Conservation (phyloP, 257 asterid species). For the Gentiana macrophylla region DNA sequence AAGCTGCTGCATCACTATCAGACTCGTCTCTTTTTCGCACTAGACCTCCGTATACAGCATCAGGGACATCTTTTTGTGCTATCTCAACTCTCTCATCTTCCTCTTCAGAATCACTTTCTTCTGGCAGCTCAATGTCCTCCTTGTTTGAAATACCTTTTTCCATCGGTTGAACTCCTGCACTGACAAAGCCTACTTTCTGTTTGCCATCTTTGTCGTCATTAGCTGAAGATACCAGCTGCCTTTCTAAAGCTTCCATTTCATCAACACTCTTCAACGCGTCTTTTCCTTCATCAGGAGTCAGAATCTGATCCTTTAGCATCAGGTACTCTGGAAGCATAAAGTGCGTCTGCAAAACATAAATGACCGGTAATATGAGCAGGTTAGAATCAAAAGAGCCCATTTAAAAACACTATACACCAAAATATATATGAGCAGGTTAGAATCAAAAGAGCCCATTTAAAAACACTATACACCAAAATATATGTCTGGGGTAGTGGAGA, state of each 20-base stretch:
- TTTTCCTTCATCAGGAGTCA: conserved; percentile 86
- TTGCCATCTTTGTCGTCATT: conserved; percentile 31
- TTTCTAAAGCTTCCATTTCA: conserved; percentile 85
- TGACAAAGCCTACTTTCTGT: conserved; percentile 65
- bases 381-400: conserved; percentile 2
- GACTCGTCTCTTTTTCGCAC: conserved; percentile 52
- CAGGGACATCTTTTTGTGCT: conserved; percentile 85
- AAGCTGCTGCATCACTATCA: conserved; percentile 15
- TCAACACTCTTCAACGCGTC: conserved; percentile 80
- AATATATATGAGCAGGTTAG: conserved; percentile 47
- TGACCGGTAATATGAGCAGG: conserved; percentile 37
- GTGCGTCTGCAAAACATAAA: conserved; percentile 22
- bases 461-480: neutral
- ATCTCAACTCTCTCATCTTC: conserved; percentile 70
- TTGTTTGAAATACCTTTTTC: conserved; percentile 26
- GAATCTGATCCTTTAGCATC: conserved; percentile 85
- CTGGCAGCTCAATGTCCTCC: conserved; percentile 92
- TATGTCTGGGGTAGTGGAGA: neutral
- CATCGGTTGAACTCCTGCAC: conserved; percentile 58
- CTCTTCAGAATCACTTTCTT: conserved; percentile 72
- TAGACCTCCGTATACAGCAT: conserved; percentile 68
- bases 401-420: neutral
- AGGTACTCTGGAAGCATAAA: conserved; percentile 71
- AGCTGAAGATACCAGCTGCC: conserved; percentile 46
- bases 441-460: neutral